A percentile compares a stretch with the other conserved stretches of the same genome.
phyloP scores from a whole-genome alignment of 2,329 filamentous ascomycete genomes.

The Fusarium redolens region DNA sequence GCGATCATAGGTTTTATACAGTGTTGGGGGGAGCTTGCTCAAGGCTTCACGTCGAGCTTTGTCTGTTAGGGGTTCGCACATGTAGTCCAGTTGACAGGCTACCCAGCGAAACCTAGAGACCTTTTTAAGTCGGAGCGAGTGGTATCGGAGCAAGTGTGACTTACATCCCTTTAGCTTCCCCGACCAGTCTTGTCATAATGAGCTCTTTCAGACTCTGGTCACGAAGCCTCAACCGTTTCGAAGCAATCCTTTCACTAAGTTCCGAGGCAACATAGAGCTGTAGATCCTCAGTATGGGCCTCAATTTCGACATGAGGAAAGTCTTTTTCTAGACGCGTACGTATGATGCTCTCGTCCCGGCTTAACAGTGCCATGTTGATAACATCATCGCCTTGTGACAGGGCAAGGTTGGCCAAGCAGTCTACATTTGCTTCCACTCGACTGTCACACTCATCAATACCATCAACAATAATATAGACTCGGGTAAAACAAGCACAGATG shows the following conservation, averaged over 20 bases:
- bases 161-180: background rate
- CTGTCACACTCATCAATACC: background rate
- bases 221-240: background rate
- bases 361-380: slow-evolving; percentile 10
- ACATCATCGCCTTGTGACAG: background rate
- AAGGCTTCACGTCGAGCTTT: background rate
- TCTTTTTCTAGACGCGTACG: background rate
- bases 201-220: background rate
- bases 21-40: background rate
- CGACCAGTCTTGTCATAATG: background rate
- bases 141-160: background rate
- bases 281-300: slow-evolving; percentile 20
- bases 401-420: background rate
- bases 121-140: too few relatives aligned
- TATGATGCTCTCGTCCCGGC: slow-evolving; percentile 12
- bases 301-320: slow-evolving; percentile 9
- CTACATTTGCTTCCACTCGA: background rate
- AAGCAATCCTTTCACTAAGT: background rate
- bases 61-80: background rate
- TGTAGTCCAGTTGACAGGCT: background rate
- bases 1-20: background rate
- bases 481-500: background rate
- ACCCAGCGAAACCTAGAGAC: background rate
- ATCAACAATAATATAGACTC: background rate
- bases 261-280: slow-evolving; percentile 2